phyloP scores from a whole-genome alignment of 1,284 basidiomycete genomes.

The Exobasidium rhododendri region DNA sequence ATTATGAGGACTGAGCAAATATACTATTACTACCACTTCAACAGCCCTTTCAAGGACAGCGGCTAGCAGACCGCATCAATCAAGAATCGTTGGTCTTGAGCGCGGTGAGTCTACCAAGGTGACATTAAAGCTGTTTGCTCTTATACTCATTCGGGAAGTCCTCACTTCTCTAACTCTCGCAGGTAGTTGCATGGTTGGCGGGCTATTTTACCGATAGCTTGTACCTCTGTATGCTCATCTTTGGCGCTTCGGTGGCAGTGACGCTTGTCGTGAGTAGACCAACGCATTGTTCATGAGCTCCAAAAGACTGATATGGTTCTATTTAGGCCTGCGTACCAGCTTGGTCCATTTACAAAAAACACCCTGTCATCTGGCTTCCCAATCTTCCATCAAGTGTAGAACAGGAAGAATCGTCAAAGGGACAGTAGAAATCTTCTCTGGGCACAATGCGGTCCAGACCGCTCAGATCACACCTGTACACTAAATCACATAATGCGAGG shows the following conservation, averaged over 20 bases:
- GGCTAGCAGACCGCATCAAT: conserved; percentile 18
- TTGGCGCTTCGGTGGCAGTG: background rate
- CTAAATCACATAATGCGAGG: background rate
- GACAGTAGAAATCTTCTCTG: background rate
- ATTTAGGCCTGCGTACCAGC: conserved; percentile 12
- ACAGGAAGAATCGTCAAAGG: too few species aligned
- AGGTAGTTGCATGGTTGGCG: conserved; percentile 13
- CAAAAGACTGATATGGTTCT: background rate
- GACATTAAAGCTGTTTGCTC: too few species aligned
- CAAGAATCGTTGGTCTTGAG: conserved; percentile 16
- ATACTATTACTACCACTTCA: background rate
- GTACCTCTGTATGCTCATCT: conserved; percentile 14
- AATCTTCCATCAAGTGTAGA: conserved; percentile 7
- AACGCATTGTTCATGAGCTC: background rate
- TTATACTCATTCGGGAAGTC: too few species aligned
- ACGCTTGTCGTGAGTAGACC: conserved; percentile 14
- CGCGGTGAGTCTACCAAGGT: conserved; percentile 15
- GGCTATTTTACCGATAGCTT: conserved; percentile 16
- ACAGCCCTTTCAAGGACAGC: conserved; percentile 17
- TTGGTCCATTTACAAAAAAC: conserved; percentile 11
- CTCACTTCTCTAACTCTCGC: background rate
- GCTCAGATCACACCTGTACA: background rate
- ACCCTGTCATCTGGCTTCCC: conserved; percentile 13
- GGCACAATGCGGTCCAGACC: too few species aligned
- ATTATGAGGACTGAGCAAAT: background rate